Conservation (phyloP, 2,329 filamentous ascomycete species). For the Calonectria crousiana region DNA sequence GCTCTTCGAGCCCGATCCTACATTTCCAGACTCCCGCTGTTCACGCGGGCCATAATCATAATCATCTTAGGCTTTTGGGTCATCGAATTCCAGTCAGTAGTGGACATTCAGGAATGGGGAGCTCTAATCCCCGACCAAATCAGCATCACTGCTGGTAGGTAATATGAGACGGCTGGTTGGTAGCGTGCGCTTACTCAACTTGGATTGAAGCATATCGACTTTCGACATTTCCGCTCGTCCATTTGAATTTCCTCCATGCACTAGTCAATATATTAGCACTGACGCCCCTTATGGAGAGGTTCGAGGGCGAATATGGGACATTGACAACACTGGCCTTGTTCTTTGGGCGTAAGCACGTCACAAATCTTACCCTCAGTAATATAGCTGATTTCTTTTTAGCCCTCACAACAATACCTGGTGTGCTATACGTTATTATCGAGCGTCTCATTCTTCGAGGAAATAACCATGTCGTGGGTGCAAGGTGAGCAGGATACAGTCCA, state of each 20-base stretch:
- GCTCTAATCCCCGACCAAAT: constrained; percentile 83
- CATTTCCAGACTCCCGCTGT: constrained; percentile 85
- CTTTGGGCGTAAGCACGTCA: constrained; percentile 79
- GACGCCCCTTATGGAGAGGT: constrained; percentile 90
- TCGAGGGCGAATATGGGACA: constrained; percentile 93
- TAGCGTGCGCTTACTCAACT: neutral
- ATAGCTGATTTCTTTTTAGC: constrained; percentile 59
- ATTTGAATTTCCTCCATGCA: constrained; percentile 83
- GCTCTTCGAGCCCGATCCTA: constrained; percentile 83
- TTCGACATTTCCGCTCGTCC: constrained; percentile 92
- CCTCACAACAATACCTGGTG: constrained; percentile 83
- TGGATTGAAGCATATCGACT: constrained; percentile 81
- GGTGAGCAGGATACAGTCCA: constrained; percentile 63
- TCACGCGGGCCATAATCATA: constrained; percentile 79
- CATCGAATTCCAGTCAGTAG: constrained; percentile 75
- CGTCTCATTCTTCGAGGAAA: constrained; percentile 78
- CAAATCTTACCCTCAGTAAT: neutral
- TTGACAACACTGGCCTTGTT: constrained; percentile 89
- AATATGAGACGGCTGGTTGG: neutral
- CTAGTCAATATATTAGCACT: constrained; percentile 84
- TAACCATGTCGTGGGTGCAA: constrained; percentile 83
- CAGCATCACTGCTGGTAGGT: constrained; percentile 74
- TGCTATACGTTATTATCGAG: constrained; percentile 85
- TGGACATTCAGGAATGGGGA: constrained; percentile 82
- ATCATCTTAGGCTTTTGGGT: constrained; percentile 75